Percentiles rank a stretch among this genome's conserved stretches.
phyloP scores from a whole-genome alignment of 2,329 filamentous ascomycete species.

The Didymella pomorum region DNA sequence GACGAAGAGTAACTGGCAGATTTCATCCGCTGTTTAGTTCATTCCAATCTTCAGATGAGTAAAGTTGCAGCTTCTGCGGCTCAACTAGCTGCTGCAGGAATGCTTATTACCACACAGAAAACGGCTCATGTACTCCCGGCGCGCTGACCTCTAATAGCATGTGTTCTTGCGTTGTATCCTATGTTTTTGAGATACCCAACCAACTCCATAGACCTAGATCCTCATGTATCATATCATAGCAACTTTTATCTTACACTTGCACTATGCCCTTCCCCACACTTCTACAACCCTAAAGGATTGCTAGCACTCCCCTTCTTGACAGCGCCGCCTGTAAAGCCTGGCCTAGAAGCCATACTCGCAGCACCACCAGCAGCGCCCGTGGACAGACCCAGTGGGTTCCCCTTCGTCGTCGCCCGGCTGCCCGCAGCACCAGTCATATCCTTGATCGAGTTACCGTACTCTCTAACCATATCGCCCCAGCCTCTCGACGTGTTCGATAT shows the following conservation, averaged over 20 bases:
- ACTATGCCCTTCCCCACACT: not conserved
- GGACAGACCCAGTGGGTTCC: slow-evolving; percentile 57
- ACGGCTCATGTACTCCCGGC: not conserved
- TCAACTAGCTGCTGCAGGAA: not conserved
- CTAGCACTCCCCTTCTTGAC: slow-evolving; percentile 47
- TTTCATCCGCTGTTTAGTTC: too few species aligned
- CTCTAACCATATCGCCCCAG: slow-evolving; percentile 59
- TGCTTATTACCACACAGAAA: not conserved
- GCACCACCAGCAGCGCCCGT: slow-evolving; percentile 43
- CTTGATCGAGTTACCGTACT: slow-evolving; percentile 61
- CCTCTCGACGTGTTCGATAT: slow-evolving; percentile 55
- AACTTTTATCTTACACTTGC: slow-evolving; percentile 10
- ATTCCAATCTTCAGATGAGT: too few species aligned
- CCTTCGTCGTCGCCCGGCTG: slow-evolving; percentile 53
- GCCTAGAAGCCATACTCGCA: slow-evolving; percentile 35
- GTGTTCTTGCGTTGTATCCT: slow-evolving; percentile 9
- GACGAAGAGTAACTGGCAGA: not conserved
- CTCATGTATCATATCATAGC: slow-evolving; percentile 7
- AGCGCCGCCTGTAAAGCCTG: slow-evolving; percentile 28
- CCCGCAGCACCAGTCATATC: slow-evolving; percentile 57
- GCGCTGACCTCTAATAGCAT: not conserved
- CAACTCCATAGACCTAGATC: slow-evolving; percentile 20
- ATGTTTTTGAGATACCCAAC: slow-evolving; percentile 27
- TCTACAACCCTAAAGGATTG: slow-evolving; percentile 55
- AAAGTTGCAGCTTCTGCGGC: too few species aligned